Percentiles rank a stretch among this genome's conserved stretches.
Evolutionary conservation across 768 basidiomycete species (phyloP).

Genomic region (Chalciporus piperatus): DNA sequence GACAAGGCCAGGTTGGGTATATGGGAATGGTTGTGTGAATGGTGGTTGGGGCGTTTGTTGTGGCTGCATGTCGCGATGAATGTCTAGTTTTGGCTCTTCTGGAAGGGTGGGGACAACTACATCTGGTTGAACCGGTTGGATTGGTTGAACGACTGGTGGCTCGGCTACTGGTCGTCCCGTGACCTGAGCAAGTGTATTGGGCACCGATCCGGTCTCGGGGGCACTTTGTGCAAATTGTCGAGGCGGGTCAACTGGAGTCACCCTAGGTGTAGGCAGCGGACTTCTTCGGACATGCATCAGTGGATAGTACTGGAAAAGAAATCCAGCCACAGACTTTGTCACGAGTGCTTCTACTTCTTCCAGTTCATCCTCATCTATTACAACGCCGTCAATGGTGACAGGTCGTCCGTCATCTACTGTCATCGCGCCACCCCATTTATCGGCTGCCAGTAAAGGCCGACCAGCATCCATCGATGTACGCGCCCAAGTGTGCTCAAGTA

Average conservation of each 20-base stretch:
- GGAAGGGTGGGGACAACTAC: not conserved
- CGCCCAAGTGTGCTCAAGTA: slow-evolving; percentile 56
- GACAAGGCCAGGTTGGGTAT: slow-evolving; percentile 12
- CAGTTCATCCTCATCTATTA: slow-evolving; percentile 36
- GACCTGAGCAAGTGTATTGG: not conserved
- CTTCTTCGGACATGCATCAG: slow-evolving; percentile 43
- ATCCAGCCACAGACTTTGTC: slow-evolving; percentile 42
- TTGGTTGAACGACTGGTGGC: not conserved
- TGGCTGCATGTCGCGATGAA: not conserved
- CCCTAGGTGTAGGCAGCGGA: slow-evolving; percentile 59
- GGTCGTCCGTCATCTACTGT: slow-evolving; percentile 33
- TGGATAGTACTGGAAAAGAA: slow-evolving; percentile 8
- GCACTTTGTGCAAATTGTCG: slow-evolving; percentile 8
- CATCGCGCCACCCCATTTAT: slow-evolving; percentile 51
- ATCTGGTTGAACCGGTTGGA: slow-evolving; percentile 1
- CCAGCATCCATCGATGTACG: slow-evolving; percentile 42
- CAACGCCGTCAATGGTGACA: slow-evolving; percentile 32
- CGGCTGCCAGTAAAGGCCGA: slow-evolving; percentile 43
- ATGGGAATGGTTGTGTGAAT: slow-evolving; percentile 8
- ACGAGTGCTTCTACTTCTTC: slow-evolving; percentile 37
- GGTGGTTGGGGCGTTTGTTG: slow-evolving; percentile 4
- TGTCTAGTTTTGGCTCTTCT: slow-evolving; percentile 5
- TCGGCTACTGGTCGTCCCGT: not conserved
- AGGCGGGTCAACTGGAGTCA: slow-evolving; percentile 45
- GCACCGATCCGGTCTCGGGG: not conserved